Evolutionary conservation across 116 monocot species (phyloP).

Genomic region (Zostera marina): DNA sequence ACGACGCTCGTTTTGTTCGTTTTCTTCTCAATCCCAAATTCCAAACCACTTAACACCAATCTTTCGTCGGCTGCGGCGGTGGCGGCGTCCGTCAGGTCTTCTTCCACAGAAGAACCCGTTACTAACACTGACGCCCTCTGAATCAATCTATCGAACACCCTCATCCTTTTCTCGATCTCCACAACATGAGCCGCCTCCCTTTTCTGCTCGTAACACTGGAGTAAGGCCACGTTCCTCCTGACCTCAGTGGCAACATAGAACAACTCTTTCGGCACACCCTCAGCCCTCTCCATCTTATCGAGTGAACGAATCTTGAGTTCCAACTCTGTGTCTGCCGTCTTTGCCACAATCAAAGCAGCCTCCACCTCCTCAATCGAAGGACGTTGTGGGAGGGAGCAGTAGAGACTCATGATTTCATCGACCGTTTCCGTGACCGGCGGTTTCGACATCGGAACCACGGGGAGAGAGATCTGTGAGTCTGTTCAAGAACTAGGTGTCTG

Average conservation of each 20-base stretch:
- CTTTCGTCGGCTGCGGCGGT: not conserved
- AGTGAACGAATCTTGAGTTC: conserved; percentile 34
- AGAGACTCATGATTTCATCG: conserved; percentile 52
- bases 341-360: conserved; percentile 48
- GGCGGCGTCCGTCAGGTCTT: not conserved
- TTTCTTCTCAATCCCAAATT: conserved; percentile 1
- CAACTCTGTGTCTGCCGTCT: conserved; percentile 32
- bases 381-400: conserved; percentile 51
- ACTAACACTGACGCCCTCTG: conserved; percentile 57
- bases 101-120: conserved; percentile 8
- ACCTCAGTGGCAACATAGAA: conserved; percentile 52
- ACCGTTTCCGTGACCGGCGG: conserved; percentile 23
- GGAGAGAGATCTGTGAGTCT: not conserved
- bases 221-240: conserved; percentile 21
- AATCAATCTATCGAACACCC: conserved; percentile 55
- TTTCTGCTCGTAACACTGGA: conserved; percentile 51
- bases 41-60: not conserved
- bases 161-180: conserved; percentile 40
- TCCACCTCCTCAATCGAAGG: conserved; percentile 60
- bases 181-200: conserved; percentile 47
- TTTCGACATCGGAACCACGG: not conserved
- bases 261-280: conserved; percentile 60
- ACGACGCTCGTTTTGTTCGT: not conserved
- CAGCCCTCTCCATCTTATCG: conserved; percentile 13
- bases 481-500: too few relatives aligned